phyloP scores from a whole-genome alignment of 2,329 filamentous ascomycete genomes.

The Hypoxylon sp. region DNA sequence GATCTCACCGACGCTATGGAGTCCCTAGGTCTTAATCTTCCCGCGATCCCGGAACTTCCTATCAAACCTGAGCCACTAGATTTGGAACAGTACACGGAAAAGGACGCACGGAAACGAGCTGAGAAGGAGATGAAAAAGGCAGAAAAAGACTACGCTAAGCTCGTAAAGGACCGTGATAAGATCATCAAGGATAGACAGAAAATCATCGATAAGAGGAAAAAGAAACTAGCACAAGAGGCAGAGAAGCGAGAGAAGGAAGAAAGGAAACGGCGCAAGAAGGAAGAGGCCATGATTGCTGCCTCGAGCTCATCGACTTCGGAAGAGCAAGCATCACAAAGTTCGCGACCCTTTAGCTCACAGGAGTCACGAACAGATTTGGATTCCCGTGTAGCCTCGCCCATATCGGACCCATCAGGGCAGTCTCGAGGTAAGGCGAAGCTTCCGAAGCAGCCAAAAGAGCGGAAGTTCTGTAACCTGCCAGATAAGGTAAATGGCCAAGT shows the following conservation, averaged over 20 bases:
- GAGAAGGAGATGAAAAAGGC: conserved; percentile 76
- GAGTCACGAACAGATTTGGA: conserved; percentile 18
- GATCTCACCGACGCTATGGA: conserved; percentile 41
- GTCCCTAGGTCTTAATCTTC: conserved; percentile 54
- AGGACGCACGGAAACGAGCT: conserved; percentile 75
- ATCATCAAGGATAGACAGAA: conserved; percentile 75
- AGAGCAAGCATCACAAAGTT: conserved; percentile 28
- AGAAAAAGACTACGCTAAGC: conserved; percentile 75
- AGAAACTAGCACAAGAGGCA: conserved; percentile 61
- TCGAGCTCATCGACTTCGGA: conserved; percentile 32
- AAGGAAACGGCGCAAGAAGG: conserved; percentile 53
- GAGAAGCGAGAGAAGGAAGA: conserved; percentile 60
- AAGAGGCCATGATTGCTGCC: conserved; percentile 27
- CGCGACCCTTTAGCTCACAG: conserved; percentile 46
- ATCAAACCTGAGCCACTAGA: conserved; percentile 70
- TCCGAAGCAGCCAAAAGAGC: conserved; percentile 64
- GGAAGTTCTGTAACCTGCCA: conserved; percentile 86
- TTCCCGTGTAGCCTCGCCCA: conserved; percentile 25
- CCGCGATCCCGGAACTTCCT: conserved; percentile 66
- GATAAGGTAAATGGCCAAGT: conserved; percentile 66
- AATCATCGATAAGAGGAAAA: conserved; percentile 68
- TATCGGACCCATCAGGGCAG: conserved; percentile 6
- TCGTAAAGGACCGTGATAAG: conserved; percentile 76
- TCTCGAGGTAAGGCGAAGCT: conserved; percentile 28
- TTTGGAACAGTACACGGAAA: conserved; percentile 71